Evolutionary conservation across 306 rosid species (phyloP).

Genomic region (Pachyrhizus erosus): DNA sequence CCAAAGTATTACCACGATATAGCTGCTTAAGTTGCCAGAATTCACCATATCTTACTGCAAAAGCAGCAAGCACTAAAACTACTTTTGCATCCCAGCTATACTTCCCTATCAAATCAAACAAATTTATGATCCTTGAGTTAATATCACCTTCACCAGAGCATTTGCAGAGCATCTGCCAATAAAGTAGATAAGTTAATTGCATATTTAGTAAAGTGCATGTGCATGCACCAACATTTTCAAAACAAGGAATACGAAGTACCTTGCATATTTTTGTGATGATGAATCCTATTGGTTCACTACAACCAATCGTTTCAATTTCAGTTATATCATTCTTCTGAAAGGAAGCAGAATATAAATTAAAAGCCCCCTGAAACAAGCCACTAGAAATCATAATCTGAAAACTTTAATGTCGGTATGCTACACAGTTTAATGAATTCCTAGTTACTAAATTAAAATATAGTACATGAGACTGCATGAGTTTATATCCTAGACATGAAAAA

Average conservation of each 20-base stretch:
- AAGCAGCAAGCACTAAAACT: conserved; percentile 65
- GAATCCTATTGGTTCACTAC: conserved; percentile 46
- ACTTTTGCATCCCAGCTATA: conserved; percentile 72
- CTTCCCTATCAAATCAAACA: conserved; percentile 64
- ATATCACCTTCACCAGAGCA: conserved; percentile 48
- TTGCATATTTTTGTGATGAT: conserved; percentile 47
- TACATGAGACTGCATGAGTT: background rate
- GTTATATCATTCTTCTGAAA: conserved; percentile 37
- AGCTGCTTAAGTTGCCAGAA: conserved; percentile 58
- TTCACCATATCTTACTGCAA: conserved; percentile 63
- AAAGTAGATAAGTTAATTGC: conserved; percentile 18
- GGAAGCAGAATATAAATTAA: conserved; percentile 45
- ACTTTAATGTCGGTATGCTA: background rate
- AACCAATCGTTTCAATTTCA: conserved; percentile 46
- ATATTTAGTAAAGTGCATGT: background rate
- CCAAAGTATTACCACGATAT: conserved; percentile 49
- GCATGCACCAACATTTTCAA: background rate
- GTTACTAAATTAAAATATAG: background rate
- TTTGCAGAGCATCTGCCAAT: conserved; percentile 59
- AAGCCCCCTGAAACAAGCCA: conserved; percentile 62
- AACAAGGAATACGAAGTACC: conserved; percentile 42
- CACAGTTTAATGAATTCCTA: background rate
- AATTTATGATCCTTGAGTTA: conserved; percentile 51
- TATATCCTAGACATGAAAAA: too few species aligned
- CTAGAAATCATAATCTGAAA: conserved; percentile 16